Evolutionary conservation across 2,329 filamentous ascomycete species (phyloP), one percentile per base, ranked within the genome.

Genomic region (Colletotrichum musicola): DNA sequence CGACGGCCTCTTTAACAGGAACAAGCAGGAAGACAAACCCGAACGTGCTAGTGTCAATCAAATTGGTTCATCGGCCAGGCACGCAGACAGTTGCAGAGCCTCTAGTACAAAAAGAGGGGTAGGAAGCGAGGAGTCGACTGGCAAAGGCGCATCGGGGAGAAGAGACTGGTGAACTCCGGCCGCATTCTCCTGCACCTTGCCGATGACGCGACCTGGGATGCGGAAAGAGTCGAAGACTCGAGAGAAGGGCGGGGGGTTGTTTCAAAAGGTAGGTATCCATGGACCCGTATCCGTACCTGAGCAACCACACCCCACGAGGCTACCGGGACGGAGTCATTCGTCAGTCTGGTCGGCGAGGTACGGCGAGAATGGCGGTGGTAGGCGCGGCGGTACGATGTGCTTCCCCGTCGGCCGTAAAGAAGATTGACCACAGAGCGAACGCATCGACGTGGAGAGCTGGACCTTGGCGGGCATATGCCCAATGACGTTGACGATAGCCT

Each of bases 51-150:
- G 27, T 46, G 27, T 62, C 46, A 46, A 35, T 46, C 51, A 47
- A 40, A 35, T 57, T 46, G 53, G 46, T 54, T 47, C 27, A 13
- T 30, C 49, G 54, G 14, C 10, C 13, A 44, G 27, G 20, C 50
- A 49, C 25, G 47, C 40, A 68, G 61, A 59, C 47, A 30, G 62
- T 49, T 64, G 61, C 61, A 64, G 64, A 49, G 65, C 62, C 35
- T 47, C 54, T 55, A 50, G 35, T 47, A 51, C 65, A 40, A 42
- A 68, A 68, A n/a, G 62, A 68, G 65, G 62, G 55, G 49, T 50
- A 25, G 35, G 40, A 22, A 58, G 65, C 62, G 55, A 64, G 46
- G 46, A 22, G 30, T 35, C 49, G 10, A 55, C 22, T 59, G 55
- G 44, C 58, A 40, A 30, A 22, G 49, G 54, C 49, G 49, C 14